Evolutionary conservation across 2,329 filamentous ascomycete species (phyloP), one percentile per base, ranked within the genome.

Genomic region (Escovopsis sp.): DNA sequence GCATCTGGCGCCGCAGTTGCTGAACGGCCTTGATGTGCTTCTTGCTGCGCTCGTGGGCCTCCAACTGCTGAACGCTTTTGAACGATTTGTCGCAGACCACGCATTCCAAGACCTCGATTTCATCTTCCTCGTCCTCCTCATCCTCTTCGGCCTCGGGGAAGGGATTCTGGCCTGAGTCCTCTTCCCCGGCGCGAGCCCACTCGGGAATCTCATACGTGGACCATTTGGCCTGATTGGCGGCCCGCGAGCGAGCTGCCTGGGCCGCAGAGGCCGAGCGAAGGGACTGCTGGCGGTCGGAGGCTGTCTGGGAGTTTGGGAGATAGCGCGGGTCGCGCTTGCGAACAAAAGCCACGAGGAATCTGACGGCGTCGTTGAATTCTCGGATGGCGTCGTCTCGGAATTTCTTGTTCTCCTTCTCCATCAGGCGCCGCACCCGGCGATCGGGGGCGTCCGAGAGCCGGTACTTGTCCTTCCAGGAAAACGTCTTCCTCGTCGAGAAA

Each of bases 391-490:
- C 81, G 15, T 94, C 87, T 35, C 90, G 72, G 17, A 79, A 58
- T 43, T 80, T 81, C 46, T 77, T 82, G 55, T 98, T 98, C 53
- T 94, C 88, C 56, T 94, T 94, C 52, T 96, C 90, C 77, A 96
- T 93, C 27, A 84, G 50, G 23, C 90, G 73, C 35, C 88, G 76
- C 13, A 84, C 68, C 27, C 79, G 73, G 34, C 90, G 76, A 57
- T 98, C 88, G 2, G 86, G 85, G 1, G 86, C 88, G 47, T 94
- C 86, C 0, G 80, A 79, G 15, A 86, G 67, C 34, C 80, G 71
- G 57, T 92, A 90, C 41, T 74, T 70, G 52, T 98, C 87, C 52
- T 79, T 82, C 88, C 90, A 98, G 1, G 80, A 68, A 53, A 93
- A 98, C 0, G 72, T 75, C 53, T 96, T 96, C 30, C 63, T 70